Percentiles rank a stretch among this genome's conserved stretches.
phyloP scores from a whole-genome alignment of 768 basidiomycete species.

The Tulasnella calospora region DNA sequence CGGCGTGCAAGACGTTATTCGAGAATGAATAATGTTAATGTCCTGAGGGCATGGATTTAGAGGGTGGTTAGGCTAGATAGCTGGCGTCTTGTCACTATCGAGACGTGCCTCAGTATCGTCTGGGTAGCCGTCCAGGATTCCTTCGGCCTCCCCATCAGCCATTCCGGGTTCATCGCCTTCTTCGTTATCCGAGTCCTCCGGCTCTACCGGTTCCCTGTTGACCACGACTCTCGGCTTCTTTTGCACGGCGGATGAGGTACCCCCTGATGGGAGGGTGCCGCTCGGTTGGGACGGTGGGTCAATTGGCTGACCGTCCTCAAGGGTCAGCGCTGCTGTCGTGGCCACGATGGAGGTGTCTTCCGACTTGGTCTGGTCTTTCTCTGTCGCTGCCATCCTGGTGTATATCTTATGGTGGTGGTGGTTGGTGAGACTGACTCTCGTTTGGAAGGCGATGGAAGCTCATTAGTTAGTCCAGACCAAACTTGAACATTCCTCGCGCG shows the following conservation, averaged over 20 bases:
- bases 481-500: constrained; percentile 14
- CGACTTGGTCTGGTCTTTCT: neutral
- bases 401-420: neutral
- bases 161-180: constrained; percentile 18
- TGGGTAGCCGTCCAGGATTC: constrained; percentile 72
- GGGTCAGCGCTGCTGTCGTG: neutral
- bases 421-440: constrained; percentile 1
- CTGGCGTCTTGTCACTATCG: neutral
- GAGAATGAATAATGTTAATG: constrained; percentile 76
- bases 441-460: neutral
- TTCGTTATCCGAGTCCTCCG: constrained; percentile 26
- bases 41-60: constrained; percentile 49
- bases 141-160: constrained; percentile 36
- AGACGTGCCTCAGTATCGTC: constrained; percentile 72
- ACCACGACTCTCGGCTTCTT: constrained; percentile 5
- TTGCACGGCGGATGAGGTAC: neutral
- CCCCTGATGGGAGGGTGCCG: neutral
- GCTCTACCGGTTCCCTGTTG: constrained; percentile 31
- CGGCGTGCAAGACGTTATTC: constrained; percentile 55
- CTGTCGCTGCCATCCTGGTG: neutral
- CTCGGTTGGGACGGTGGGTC: neutral
- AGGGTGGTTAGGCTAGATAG: constrained; percentile 18
- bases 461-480: constrained; percentile 10
- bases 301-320: neutral
- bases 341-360: neutral